These are phyloP conservation scores for Rhodamnia argentea DNA, from an alignment of 345 rosid genomes.

Conservation along the genomic window DNA sequence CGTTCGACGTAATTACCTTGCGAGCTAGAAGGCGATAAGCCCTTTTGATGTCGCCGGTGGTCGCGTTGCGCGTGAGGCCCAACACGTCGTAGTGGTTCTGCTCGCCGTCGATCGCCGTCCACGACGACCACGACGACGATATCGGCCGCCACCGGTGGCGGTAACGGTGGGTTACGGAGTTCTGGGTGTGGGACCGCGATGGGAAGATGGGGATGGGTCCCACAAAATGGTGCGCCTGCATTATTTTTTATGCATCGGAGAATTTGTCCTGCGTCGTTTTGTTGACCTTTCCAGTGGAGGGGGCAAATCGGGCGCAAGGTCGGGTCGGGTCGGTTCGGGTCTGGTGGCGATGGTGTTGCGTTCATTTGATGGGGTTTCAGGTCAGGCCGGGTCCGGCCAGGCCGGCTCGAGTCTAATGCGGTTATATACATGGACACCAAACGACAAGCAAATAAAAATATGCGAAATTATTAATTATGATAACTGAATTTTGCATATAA, in stretches of 20 bases:
- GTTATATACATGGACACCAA: too few species aligned
- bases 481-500: too few species aligned
- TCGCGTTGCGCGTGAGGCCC: slow-evolving; percentile 49
- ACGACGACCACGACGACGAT: slow-evolving; percentile 21
- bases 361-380: too few species aligned
- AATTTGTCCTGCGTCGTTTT: neutral
- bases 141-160: slow-evolving; percentile 18
- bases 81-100: slow-evolving; percentile 65
- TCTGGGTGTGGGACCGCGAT: slow-evolving; percentile 8
- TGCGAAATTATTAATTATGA: too few species aligned
- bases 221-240: slow-evolving; percentile 65
- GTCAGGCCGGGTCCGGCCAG: too few species aligned
- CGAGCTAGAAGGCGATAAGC: slow-evolving; percentile 90
- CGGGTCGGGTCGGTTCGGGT: neutral
- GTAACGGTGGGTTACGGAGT: slow-evolving; percentile 4
- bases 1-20: slow-evolving; percentile 34
- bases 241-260: slow-evolving; percentile 15
- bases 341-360: neutral
- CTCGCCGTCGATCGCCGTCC: slow-evolving; percentile 29
- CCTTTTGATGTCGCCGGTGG: slow-evolving; percentile 54
- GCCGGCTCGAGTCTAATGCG: too few species aligned
- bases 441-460: too few species aligned
- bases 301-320: neutral
- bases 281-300: neutral
- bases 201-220: slow-evolving; percentile 35